Evolutionary conservation across 768 basidiomycete genomes (phyloP).

Genomic region (Lentinula lateritia): DNA sequence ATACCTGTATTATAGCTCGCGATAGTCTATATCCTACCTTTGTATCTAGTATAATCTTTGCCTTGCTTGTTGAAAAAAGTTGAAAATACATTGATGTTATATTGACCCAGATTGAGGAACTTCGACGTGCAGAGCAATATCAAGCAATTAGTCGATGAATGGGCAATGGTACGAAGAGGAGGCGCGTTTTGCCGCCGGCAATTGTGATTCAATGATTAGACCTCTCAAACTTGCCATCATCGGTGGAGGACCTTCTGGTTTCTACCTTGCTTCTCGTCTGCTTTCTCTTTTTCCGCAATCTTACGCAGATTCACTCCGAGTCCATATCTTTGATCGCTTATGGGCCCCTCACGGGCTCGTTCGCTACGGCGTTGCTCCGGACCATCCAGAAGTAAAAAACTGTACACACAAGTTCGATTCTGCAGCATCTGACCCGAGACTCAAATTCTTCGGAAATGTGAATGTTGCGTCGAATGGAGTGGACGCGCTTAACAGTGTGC

Average conservation of each 20-base stretch:
- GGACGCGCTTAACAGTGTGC: slow-evolving; percentile 29
- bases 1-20: not conserved
- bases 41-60: not conserved
- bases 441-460: slow-evolving; percentile 91
- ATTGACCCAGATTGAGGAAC: too few species aligned
- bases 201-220: not conserved
- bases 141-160: too few species aligned
- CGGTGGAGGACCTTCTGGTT: slow-evolving; percentile 95
- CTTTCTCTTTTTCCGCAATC: slow-evolving; percentile 52
- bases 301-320: slow-evolving; percentile 25
- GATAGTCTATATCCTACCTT: not conserved
- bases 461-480: slow-evolving; percentile 34
- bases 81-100: not conserved
- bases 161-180: too few species aligned
- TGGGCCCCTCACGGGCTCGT: slow-evolving; percentile 96
- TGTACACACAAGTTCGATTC: slow-evolving; percentile 93
- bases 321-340: slow-evolving; percentile 88
- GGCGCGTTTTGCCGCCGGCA: not conserved
- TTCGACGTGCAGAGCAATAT: too few species aligned
- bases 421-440: slow-evolving; percentile 71
- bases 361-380: slow-evolving; percentile 94
- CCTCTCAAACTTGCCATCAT: slow-evolving; percentile 77
- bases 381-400: slow-evolving; percentile 99
- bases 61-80: too few species aligned
- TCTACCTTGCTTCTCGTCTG: slow-evolving; percentile 89